phyloP scores from a whole-genome alignment of 805 yeast genomes.

The Blastobotrys robertii region DNA sequence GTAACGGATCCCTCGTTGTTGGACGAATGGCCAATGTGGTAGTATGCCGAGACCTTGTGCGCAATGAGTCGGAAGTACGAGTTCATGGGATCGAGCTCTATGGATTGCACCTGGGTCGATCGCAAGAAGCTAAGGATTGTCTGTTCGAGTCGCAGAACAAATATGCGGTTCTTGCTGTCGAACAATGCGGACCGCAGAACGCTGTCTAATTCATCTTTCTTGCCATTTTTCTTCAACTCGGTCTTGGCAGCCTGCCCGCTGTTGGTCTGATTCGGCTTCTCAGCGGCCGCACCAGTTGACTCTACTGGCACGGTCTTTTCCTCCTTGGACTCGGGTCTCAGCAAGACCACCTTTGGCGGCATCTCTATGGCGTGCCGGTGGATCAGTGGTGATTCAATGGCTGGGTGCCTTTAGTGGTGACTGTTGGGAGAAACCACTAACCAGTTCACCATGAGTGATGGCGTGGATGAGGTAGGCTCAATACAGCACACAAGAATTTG shows the following conservation, averaged over 20 bases:
- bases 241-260: neutral
- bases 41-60: slow-evolving; percentile 63
- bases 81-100: slow-evolving; percentile 47
- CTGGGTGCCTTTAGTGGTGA: neutral
- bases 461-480: slow-evolving; percentile 7
- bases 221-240: too few relatives aligned
- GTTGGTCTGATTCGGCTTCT: neutral
- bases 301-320: neutral
- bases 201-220: slow-evolving; percentile 13
- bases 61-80: slow-evolving; percentile 58
- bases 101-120: slow-evolving; percentile 31
- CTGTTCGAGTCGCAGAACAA: slow-evolving; percentile 41
- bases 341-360: neutral
- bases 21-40: slow-evolving; percentile 48
- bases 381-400: neutral
- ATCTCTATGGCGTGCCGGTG: neutral
- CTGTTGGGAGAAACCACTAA: neutral
- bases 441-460: neutral
- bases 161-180: slow-evolving; percentile 38
- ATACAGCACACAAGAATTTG: neutral
- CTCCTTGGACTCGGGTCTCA: neutral
- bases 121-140: slow-evolving; percentile 38
- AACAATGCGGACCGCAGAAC: slow-evolving; percentile 34
- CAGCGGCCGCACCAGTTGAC: neutral
- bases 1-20: slow-evolving; percentile 41